phyloP scores from a whole-genome alignment of 2,329 filamentous ascomycete species.

The Berkeleyomyces rouxiae region DNA sequence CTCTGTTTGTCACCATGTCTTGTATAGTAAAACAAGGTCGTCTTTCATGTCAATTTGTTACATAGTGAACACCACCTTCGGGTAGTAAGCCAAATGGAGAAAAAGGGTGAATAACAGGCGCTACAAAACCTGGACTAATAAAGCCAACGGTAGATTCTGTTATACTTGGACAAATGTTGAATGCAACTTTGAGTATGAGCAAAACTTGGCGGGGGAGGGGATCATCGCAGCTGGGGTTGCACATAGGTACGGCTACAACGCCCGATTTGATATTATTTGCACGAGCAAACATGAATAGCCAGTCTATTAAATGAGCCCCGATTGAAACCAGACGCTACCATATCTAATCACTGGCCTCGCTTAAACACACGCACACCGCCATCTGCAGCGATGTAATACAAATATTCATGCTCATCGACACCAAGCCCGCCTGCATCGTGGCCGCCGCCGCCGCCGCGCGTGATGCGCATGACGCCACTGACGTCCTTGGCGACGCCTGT shows the following conservation, averaged over 20 bases:
- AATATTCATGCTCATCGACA: constrained; percentile 48
- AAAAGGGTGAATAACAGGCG: no score
- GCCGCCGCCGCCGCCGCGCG: constrained; percentile 31
- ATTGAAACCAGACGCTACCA: neutral
- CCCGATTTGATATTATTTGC: no score
- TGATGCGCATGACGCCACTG: constrained; percentile 70
- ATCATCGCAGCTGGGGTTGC: no score
- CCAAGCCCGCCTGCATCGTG: constrained; percentile 17
- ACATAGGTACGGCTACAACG: no score
- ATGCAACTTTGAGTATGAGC: no score
- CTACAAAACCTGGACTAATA: no score
- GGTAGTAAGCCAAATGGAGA: neutral
- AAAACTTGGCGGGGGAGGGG: no score
- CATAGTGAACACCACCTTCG: neutral
- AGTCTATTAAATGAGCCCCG: neutral
- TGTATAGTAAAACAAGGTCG: neutral
- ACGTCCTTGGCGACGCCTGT: constrained; percentile 83
- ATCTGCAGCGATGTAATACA: constrained; percentile 70
- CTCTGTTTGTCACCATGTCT: neutral
- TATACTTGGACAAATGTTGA: neutral
- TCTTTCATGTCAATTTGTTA: neutral
- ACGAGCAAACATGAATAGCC: neutral
- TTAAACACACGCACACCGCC: constrained; percentile 72
- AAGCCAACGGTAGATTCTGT: neutral
- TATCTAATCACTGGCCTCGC: constrained; percentile 34